Base-by-base conservation (phyloP, 192 early-diverging fungal genomes). In the Entomortierella lignicola region DNA sequence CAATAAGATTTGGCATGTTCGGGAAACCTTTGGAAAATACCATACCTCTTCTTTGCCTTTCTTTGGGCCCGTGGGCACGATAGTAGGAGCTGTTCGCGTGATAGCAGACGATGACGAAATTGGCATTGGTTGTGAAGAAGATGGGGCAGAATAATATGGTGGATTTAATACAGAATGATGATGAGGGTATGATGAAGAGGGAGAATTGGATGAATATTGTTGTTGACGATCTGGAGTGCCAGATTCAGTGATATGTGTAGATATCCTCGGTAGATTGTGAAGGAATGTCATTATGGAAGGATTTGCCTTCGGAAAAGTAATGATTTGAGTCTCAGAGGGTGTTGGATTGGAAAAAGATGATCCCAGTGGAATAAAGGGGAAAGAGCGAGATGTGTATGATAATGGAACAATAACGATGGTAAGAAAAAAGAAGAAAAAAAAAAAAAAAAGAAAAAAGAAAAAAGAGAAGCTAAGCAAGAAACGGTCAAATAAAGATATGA, bases 21-120 rank as follows among this genome's bases (percentile, higher is more conserved):
- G 15, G 21, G 23, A 20, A 18, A 43, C 26, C 32, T 32, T 54
- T 17, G 26, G n/a, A 48, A n/a, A 18, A 8, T 64, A 26, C 23
- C 27, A 56, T 68, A 68, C 66, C 66, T 68, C 66, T 43, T 68
- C 66, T 42, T 68, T 68, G 66, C 48, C 66, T 26, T 47, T 55
- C 55, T 68, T 68, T 39, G 55, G 43, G 6, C 53, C 29, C 6
- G 43, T 34, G 20, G 64, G 34, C 41, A 54, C 25, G 21, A 11
- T 39, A 21, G 47, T 17, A 8, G 63, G 21, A n/a, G 63, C 8
- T 29, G 47, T 50, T 4, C 51, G 27, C 27, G 64, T 25, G 25
- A 48, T 48, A 18, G 30, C 21, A 11, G 66, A 51, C 7, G 54
- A 48, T 11, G 27, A 68, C 27, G 32, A 31, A 7, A 42, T 21